Conservation (phyloP, 371 early-diverging fungal genomes). For the Gilbertella persicaria region DNA sequence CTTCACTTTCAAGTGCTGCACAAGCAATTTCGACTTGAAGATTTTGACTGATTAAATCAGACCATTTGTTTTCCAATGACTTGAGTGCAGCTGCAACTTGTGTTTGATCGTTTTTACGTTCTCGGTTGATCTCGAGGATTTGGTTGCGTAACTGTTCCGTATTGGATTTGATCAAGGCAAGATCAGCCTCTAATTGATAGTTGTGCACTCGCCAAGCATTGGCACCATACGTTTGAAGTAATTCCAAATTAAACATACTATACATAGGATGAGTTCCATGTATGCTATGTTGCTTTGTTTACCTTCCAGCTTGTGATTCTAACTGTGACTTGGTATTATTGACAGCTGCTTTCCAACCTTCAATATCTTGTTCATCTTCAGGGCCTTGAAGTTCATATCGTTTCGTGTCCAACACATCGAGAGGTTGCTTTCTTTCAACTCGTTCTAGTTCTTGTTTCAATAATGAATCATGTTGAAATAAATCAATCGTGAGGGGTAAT, state of each 20-base stretch:
- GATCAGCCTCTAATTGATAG: constrained; percentile 69
- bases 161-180: constrained; percentile 45
- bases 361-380: constrained; percentile 38
- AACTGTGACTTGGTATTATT: constrained; percentile 84
- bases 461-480: constrained; percentile 45
- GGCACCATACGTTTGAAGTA: constrained; percentile 79
- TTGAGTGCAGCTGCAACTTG: constrained; percentile 56
- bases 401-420: constrained; percentile 60
- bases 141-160: constrained; percentile 52
- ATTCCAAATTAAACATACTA: constrained; percentile 76
- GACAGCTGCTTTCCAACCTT: constrained; percentile 67
- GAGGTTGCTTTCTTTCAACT: constrained; percentile 51
- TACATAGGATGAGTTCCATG: background rate
- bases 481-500: constrained; percentile 33
- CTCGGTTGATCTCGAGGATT: constrained; percentile 65
- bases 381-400: constrained; percentile 69
- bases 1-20: constrained; percentile 53
- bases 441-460: constrained; percentile 69
- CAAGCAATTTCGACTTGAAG: constrained; percentile 64
- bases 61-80: constrained; percentile 63
- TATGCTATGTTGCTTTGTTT: background rate
- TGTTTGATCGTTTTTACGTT: constrained; percentile 72
- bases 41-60: constrained; percentile 61
- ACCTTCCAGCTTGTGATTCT: constrained; percentile 79
- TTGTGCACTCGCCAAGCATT: constrained; percentile 87